phyloP scores from a whole-genome alignment of 441 rosid genomes.

The Kokia cookei region DNA sequence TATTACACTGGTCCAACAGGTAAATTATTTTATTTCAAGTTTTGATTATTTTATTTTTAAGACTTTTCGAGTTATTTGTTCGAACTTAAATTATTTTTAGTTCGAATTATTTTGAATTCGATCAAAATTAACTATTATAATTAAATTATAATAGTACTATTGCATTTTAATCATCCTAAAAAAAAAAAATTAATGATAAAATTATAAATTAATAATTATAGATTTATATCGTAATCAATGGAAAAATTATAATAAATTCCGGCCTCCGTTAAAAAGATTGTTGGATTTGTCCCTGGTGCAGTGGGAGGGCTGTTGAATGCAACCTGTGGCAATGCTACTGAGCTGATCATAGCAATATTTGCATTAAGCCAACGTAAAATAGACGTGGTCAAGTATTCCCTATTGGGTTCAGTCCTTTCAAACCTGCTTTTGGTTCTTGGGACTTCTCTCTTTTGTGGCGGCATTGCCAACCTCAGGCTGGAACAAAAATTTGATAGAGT shows the following conservation, averaged over 20 bases:
- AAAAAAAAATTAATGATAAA: no score
- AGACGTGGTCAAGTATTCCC: constrained; percentile 78
- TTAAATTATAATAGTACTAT: no score
- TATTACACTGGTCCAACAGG: constrained; percentile 89
- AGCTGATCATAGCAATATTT: constrained; percentile 79
- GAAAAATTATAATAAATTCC: no score
- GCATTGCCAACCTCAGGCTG: constrained; percentile 51
- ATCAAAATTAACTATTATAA: no score
- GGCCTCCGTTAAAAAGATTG: no score
- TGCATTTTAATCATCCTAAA: no score
- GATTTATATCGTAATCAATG: no score
- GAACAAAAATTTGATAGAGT: constrained; percentile 80
- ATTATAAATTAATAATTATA: no score
- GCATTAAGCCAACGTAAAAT: constrained; percentile 62
- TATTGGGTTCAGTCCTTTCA: constrained; percentile 90
- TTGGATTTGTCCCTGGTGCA: constrained; percentile 10
- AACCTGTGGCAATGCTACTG: constrained; percentile 97
- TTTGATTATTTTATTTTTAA: no score
- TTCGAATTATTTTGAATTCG: no score
- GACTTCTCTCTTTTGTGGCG: constrained; percentile 82
- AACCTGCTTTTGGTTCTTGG: constrained; percentile 89
- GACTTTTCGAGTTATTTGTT: no score
- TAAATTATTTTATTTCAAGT: constrained; percentile 12
- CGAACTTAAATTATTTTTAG: no score
- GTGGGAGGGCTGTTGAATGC: constrained; percentile 95